These are phyloP conservation scores for Ampelocalamus luodianensis DNA, from an alignment of 176 grass and related monocot genomes.

Conservation along the genomic window DNA sequence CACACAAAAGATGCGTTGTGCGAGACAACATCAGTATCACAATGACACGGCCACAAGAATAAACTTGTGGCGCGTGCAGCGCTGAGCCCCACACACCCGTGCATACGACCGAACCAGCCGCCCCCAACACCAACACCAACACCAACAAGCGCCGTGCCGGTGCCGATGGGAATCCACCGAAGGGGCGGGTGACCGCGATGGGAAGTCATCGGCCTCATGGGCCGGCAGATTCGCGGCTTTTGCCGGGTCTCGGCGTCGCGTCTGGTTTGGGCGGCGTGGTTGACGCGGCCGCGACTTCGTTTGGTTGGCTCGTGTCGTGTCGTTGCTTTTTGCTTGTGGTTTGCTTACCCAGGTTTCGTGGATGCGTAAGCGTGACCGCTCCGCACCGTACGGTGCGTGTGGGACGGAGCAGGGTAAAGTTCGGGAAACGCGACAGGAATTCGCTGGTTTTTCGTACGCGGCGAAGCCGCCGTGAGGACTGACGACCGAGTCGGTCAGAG, in stretches of 20 bases:
- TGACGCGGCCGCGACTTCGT: background rate
- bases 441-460: background rate
- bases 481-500: background rate
- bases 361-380: background rate
- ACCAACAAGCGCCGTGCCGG: background rate
- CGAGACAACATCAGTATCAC: background rate
- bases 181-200: background rate
- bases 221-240: background rate
- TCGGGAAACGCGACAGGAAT: background rate
- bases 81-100: background rate
- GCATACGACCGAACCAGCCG: background rate
- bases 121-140: background rate
- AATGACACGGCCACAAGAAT: background rate
- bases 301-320: background rate
- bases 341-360: background rate
- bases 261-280: conserved; percentile 9
- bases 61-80: background rate
- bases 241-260: background rate
- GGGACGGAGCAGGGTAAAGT: background rate
- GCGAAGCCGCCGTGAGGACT: background rate
- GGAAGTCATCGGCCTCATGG: background rate
- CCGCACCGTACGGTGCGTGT: background rate
- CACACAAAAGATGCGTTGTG: background rate
- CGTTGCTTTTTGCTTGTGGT: background rate
- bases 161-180: background rate